Conservation (phyloP, 2,329 filamentous ascomycete species). For the Teratosphaeria pseudoeucalypti region DNA sequence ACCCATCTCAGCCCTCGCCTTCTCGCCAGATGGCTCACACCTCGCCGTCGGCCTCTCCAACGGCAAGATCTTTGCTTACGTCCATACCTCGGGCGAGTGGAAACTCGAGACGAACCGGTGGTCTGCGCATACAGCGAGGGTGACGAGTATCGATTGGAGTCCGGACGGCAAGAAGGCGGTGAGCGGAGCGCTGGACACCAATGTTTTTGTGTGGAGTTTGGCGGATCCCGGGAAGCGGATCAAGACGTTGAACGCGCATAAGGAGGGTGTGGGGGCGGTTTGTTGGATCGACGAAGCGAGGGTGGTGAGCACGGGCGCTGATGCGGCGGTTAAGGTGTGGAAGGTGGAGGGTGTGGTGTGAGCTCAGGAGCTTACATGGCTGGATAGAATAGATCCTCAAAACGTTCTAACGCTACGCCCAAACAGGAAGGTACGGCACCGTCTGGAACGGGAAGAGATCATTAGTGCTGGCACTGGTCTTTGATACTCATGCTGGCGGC, state of each 20-base stretch:
- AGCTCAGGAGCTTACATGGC: neutral
- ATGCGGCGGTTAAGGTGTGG: conserved; percentile 91
- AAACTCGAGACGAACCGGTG: conserved; percentile 70
- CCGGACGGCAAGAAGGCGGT: conserved; percentile 64
- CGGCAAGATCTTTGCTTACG: conserved; percentile 81
- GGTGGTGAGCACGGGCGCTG: conserved; percentile 71
- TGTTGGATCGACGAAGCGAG: conserved; percentile 60
- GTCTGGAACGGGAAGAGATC: too few relatives aligned
- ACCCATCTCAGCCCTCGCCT: conserved; percentile 68
- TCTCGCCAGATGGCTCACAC: conserved; percentile 65
- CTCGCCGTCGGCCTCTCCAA: conserved; percentile 74
- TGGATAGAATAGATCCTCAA: neutral
- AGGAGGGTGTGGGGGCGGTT: conserved; percentile 86
- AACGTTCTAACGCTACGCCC: neutral
- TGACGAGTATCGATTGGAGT: conserved; percentile 68
- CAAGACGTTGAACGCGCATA: conserved; percentile 81
- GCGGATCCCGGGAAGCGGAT: conserved; percentile 72
- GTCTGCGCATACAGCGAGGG: conserved; percentile 59
- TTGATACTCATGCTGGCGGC: too few relatives aligned
- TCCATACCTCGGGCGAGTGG: conserved; percentile 35
- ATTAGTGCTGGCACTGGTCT: too few relatives aligned
- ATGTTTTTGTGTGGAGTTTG: conserved; percentile 86
- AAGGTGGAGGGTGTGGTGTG: conserved; percentile 40
- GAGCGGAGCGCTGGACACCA: conserved; percentile 80
- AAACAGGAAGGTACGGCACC: neutral